These are phyloP conservation scores for Nakaseomyces bracarensis DNA, from an alignment of 1,139 yeast species.

Conservation along the genomic window DNA sequence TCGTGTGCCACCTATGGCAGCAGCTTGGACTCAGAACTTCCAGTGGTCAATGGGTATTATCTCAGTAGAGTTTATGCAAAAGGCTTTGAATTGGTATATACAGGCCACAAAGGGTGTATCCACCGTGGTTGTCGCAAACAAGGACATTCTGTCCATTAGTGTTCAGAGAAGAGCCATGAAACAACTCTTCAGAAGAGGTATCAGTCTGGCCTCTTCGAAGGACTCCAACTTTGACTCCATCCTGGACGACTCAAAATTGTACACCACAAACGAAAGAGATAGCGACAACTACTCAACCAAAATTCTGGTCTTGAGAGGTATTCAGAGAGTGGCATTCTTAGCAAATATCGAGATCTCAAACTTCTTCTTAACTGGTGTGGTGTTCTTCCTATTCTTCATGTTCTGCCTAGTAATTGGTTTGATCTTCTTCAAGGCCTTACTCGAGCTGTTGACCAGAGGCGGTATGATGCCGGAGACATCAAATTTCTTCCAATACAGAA, in stretches of 20 bases:
- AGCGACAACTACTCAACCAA: conserved; percentile 41
- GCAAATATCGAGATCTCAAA: conserved; percentile 81
- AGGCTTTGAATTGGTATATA: conserved; percentile 85
- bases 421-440: conserved; percentile 60
- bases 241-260: conserved; percentile 44
- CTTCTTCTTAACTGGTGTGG: conserved; percentile 78
- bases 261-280: conserved; percentile 67
- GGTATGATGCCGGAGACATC: conserved; percentile 47
- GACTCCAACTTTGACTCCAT: conserved; percentile 42
- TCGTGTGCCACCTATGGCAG: conserved; percentile 90
- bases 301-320: conserved; percentile 77
- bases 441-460: conserved; percentile 61
- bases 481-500: conserved; percentile 69
- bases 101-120: conserved; percentile 93
- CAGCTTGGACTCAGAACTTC: conserved; percentile 97
- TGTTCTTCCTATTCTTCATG: conserved; percentile 72
- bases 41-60: conserved; percentile 95
- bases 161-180: conserved; percentile 53
- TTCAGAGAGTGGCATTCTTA: conserved; percentile 80
- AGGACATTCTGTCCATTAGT: conserved; percentile 54
- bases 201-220: conserved; percentile 23
- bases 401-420: conserved; percentile 60
- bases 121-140: conserved; percentile 58
- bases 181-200: conserved; percentile 21
- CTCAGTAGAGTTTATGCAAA: conserved; percentile 70